Evolutionary conservation across 2,329 filamentous ascomycete species (phyloP).

Genomic region (Aspergillus hiratsukae): DNA sequence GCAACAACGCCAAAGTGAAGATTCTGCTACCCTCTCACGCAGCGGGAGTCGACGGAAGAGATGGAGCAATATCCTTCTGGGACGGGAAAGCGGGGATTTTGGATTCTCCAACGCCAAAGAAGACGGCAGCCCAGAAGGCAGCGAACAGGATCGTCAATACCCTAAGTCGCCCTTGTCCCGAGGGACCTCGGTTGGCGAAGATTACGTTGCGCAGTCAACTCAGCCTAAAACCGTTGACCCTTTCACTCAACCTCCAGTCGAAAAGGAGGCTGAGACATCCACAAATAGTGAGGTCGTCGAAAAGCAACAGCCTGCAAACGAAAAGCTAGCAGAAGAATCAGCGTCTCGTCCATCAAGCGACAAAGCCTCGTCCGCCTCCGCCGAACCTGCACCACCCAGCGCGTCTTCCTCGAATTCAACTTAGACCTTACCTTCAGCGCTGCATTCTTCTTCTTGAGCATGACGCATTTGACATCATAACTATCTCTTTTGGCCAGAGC

Average conservation of each 20-base stretch:
- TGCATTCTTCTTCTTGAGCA: not conserved
- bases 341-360: not conserved
- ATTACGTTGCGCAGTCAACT: conserved; percentile 4
- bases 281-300: not conserved
- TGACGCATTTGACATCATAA: not conserved
- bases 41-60: conserved; percentile 33
- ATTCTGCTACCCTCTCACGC: conserved; percentile 23
- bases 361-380: not conserved
- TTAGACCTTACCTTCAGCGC: not conserved
- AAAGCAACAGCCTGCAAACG: not conserved
- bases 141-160: conserved; percentile 19
- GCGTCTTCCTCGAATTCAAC: not conserved
- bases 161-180: conserved; percentile 31
- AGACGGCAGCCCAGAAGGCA: conserved; percentile 14
- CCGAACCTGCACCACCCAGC: not conserved
- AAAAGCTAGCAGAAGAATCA: not conserved
- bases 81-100: conserved; percentile 31
- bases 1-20: conserved; percentile 25
- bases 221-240: not conserved
- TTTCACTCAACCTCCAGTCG: not conserved
- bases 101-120: conserved; percentile 17
- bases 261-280: not conserved
- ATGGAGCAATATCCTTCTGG: conserved; percentile 35
- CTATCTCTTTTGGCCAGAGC: not conserved
- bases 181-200: conserved; percentile 21